Base-by-base conservation (phyloP, 2,329 filamentous ascomycete genomes). In the Epichloe amarillans region DNA sequence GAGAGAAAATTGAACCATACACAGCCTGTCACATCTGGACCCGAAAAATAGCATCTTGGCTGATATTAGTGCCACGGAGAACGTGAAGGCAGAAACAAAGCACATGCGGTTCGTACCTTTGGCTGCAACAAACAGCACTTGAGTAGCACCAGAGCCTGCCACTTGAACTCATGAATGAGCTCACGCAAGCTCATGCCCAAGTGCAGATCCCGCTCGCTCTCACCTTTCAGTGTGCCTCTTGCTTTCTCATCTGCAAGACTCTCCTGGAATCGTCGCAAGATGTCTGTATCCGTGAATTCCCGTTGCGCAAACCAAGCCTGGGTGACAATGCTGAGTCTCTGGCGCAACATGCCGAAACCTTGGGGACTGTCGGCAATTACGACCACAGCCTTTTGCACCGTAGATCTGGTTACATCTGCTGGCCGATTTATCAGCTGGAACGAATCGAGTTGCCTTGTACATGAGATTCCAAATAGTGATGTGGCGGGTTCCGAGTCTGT, bases 1-100 rank as follows among this genome's bases (percentile, higher is more conserved):
- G 44, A 98, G 78, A 42, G 91, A 93, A 71, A 97, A 98, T 67
- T 98, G 93, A 69, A 95, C 90, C 86, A 97, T 95, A 77, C 93
- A 98, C 58, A 98, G 72, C 56, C 86, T 80, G 68, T 98, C 93
- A 67, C 93, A 97, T 60, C 89, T 83, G n/a, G 91, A 89, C 55
- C 93, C 90, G 61, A 97, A 98, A 72, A 98, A 97, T 50, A 98
- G 82, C 86, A 97, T 97, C 90, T 95, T 33, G 2, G 12, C 2
- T 10, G 5, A 15, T 30, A 47, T 57, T 30, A 52, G 53, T 42
- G 19, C 46, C 23, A n/a, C 15, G 19, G 19, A 38, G 17, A 17
- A 17, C 17, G 10, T 43, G 3, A 1, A 23, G 14, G 36, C 48
- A 39, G 26, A 30, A 14, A 21, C 6, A 21, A 21, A 15, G 15